phyloP scores from a whole-genome alignment of 805 yeast genomes.

The Candida chilensis region DNA sequence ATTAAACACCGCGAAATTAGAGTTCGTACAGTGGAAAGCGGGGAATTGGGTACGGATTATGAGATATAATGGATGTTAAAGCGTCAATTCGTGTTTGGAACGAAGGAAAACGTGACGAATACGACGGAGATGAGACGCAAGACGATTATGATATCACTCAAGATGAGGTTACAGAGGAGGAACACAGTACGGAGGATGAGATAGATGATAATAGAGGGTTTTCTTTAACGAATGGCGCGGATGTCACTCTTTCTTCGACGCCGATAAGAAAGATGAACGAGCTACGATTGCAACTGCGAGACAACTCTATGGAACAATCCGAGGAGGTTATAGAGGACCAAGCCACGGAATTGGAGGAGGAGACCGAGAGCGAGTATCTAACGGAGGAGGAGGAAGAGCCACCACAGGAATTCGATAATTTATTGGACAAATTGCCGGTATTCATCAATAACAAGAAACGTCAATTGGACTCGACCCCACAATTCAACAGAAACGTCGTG shows the following conservation, averaged over 20 bases:
- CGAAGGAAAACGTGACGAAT: no score
- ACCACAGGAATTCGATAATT: not conserved
- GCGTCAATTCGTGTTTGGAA: no score
- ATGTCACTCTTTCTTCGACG: not conserved
- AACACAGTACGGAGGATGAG: not conserved
- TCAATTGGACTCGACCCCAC: not conserved
- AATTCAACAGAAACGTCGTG: not conserved
- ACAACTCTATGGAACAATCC: not conserved
- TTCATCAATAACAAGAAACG: not conserved
- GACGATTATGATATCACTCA: conserved; percentile 1
- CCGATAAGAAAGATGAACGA: not conserved
- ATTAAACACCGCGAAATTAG: no score
- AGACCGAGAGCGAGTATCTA: not conserved
- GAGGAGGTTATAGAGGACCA: not conserved
- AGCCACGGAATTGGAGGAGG: not conserved
- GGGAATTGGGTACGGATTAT: no score
- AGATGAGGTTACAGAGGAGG: not conserved
- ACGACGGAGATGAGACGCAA: no score
- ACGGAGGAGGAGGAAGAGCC: not conserved
- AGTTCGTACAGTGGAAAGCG: no score
- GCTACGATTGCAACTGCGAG: not conserved
- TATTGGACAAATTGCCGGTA: not conserved
- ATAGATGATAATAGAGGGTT: no score
- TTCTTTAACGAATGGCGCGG: not conserved
- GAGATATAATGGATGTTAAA: no score